Base-by-base conservation (phyloP, 495 filamentous ascomycete genomes). In the Podospora pseudocomata region DNA sequence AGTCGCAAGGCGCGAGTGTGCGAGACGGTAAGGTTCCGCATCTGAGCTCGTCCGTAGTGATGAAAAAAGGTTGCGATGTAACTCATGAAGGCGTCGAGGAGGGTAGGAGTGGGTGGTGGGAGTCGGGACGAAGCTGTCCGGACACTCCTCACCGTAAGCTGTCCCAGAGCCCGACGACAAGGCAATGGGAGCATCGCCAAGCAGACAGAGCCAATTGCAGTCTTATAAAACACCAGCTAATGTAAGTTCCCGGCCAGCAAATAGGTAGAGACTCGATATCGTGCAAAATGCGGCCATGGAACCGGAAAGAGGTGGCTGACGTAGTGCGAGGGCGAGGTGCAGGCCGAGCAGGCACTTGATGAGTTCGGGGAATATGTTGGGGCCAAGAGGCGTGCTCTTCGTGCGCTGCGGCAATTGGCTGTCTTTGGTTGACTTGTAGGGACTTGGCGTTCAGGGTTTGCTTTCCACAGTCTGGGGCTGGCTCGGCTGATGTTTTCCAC, bases 51-150 rank as follows among this genome's bases (percentile, higher is more conserved):
- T 27, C 30, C 39, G 34, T 34, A 59, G 72, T 68, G 4, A 60
- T 81, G 79, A 74, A 82, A 83, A 69, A 86, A 83, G 5, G 76
- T 82, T 6, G 82, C 78, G 57, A 86, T 75, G 61, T 84, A 84
- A 66, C 78, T 79, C 75, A 78, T 75, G 61, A 83, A 81, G 9
- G 69, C 76, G 65, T 84, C 78, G 34, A 79, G 75, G 26, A 74
- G 70, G 30, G 34, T 64, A n/a, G 61, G 39, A n/a, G 61, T 6
- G 9, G 39, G 39, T 49, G 39, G 39, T 49, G 39, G 39, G 39
- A 49, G 39, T 16, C 39, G 39, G 13, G 39, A 13, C 39, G 39
- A 9, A 49, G 65, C 27, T 63, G 65, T 5, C 65, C 63, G 30
- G 23, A 58, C 60, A 49, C 26, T 53, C 34, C 26, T 72, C 23